Evolutionary conservation across 345 rosid genomes (phyloP).

Genomic region (Salix koriyanagi): DNA sequence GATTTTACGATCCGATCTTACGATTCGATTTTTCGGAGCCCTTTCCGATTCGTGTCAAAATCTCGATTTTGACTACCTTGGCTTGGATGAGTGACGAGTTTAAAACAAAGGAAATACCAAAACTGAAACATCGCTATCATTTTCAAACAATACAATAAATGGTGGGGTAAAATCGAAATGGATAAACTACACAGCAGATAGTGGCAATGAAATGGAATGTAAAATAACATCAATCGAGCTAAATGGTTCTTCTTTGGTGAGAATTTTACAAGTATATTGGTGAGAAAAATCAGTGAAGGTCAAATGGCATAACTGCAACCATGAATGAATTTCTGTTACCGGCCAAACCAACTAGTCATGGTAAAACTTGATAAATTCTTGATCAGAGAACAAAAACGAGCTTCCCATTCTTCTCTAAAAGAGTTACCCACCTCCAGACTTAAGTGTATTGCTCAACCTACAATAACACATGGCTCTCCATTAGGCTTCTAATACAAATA

Average conservation of each 20-base stretch:
- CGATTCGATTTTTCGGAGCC: too few species aligned
- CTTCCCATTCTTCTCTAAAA: not conserved
- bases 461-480: not conserved
- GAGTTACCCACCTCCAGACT: slow-evolving; percentile 41
- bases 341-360: not conserved
- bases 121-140: not conserved
- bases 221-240: not conserved
- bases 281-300: slow-evolving; percentile 9
- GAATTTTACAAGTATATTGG: slow-evolving; percentile 1
- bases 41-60: too few species aligned
- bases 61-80: not conserved
- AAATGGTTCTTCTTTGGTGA: not conserved
- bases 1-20: too few species aligned
- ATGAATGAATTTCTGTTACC: not conserved
- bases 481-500: not conserved
- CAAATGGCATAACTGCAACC: slow-evolving; percentile 4
- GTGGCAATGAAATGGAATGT: not conserved
- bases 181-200: not conserved
- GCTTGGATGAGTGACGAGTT: not conserved
- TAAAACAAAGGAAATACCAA: not conserved
- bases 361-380: not conserved
- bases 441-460: slow-evolving; percentile 62
- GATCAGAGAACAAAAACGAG: not conserved
- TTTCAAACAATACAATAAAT: not conserved
- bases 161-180: not conserved